A percentile compares a stretch with the other conserved stretches of the same genome.
Evolutionary conservation across 1,284 basidiomycete species (phyloP).

Genomic region (Moesziomyces aphidis): DNA sequence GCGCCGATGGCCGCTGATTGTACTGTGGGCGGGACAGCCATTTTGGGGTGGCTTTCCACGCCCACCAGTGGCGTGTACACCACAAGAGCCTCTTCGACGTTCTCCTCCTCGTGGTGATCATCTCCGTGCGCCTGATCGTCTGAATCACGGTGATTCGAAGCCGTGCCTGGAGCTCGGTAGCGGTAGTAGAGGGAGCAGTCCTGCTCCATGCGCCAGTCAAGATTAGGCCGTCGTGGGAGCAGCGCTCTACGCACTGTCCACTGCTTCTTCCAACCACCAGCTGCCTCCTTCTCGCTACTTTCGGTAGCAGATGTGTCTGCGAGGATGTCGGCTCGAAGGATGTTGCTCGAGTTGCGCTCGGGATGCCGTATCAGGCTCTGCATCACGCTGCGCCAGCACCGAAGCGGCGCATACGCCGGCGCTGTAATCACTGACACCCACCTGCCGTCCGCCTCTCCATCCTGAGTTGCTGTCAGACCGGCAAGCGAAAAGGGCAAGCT

Average conservation of each 20-base stretch:
- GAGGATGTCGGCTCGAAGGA: slow-evolving; percentile 60
- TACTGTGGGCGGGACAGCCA: slow-evolving; percentile 6
- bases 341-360: slow-evolving; percentile 60
- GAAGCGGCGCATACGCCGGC: slow-evolving; percentile 40
- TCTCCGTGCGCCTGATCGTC: neutral
- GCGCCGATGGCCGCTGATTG: neutral
- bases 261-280: slow-evolving; percentile 22
- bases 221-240: slow-evolving; percentile 40
- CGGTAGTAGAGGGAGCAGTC: slow-evolving; percentile 38
- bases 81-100: slow-evolving; percentile 31
- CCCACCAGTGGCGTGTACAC: slow-evolving; percentile 43
- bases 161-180: neutral
- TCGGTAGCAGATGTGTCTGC: slow-evolving; percentile 2
- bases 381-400: slow-evolving; percentile 54
- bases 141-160: neutral
- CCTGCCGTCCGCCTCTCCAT: neutral
- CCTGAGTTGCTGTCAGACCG: neutral
- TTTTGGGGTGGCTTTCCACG: slow-evolving; percentile 15
- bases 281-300: neutral
- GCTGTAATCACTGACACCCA: slow-evolving; percentile 43
- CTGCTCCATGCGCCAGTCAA: slow-evolving; percentile 50
- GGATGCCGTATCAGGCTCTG: slow-evolving; percentile 57
- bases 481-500: slow-evolving; percentile 11
- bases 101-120: slow-evolving; percentile 6
- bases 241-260: slow-evolving; percentile 33